phyloP scores from a whole-genome alignment of 805 yeast species.

The Starmerella stigmatis region DNA sequence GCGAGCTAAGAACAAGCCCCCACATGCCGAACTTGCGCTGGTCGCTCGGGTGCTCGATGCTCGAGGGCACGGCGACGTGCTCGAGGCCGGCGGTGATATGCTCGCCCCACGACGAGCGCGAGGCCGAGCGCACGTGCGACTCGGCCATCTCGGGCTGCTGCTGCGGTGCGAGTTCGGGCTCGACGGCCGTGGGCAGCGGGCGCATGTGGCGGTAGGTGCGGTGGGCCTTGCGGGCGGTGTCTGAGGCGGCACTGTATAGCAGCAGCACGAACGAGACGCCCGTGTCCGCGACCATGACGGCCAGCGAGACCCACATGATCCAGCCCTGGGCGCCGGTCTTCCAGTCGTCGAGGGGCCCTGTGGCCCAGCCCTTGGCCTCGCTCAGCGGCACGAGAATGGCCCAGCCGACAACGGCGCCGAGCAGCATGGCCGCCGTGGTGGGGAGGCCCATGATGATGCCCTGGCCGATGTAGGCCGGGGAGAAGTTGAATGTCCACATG shows the following conservation, averaged over 20 bases:
- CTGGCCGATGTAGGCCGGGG: slow-evolving; percentile 95
- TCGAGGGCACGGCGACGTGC: not conserved
- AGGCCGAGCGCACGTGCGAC: not conserved
- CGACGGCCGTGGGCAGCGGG: not conserved
- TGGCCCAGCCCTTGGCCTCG: slow-evolving; percentile 66
- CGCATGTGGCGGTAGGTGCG: not conserved
- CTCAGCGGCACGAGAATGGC: slow-evolving; percentile 77
- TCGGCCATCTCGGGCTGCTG: no score
- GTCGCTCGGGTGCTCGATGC: slow-evolving; percentile 11
- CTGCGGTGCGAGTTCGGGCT: no score
- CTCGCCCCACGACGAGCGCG: not conserved
- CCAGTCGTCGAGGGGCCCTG: slow-evolving; percentile 87
- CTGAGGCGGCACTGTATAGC: slow-evolving; percentile 2
- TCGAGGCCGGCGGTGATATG: not conserved
- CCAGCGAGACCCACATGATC: slow-evolving; percentile 87
- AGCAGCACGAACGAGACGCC: slow-evolving; percentile 53
- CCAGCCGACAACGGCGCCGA: slow-evolving; percentile 90
- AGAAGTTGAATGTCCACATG: slow-evolving; percentile 84
- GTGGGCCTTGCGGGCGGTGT: not conserved
- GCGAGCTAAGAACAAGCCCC: slow-evolving; percentile 58
- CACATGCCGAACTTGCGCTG: slow-evolving; percentile 24
- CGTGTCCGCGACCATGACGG: slow-evolving; percentile 91
- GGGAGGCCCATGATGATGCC: slow-evolving; percentile 96
- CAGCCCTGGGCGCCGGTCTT: slow-evolving; percentile 91
- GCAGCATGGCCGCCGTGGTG: slow-evolving; percentile 80